Evolutionary conservation across 495 filamentous ascomycete genomes (phyloP), one percentile per base, ranked within the genome.

Genomic region (Talaromyces nanjingensis): DNA sequence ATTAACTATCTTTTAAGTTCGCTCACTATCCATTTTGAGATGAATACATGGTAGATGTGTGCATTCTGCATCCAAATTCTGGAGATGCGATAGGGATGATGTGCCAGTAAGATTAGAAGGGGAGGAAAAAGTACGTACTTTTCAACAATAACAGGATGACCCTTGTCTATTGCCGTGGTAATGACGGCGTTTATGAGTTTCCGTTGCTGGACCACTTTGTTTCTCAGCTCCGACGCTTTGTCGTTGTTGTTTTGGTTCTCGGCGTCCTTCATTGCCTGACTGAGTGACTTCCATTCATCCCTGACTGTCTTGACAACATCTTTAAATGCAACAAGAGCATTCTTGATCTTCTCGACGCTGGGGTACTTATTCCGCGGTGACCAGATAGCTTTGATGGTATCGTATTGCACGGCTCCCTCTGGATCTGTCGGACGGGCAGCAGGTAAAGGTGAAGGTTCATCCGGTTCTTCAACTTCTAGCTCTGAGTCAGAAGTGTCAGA

Each of bases 371-470:
- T 84, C 34, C 80, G 78, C n/a, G 84, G 81, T 12, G 74, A 81
- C 87, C 88, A 90, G 18, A 90, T 79, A 22, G 86, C 85, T 69
- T 84, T 82, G 27, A 89, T 77, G 1, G 83, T 75, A 65, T 91
- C 87, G 67, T 88, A 90, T 49, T 82, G 73, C 0, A 83, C 77
- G 27, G 81, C 87, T 63, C 80, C 81, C 37, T 78, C 68, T 2
- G 83, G 78, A 58, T 84, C 82, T 24, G 59, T 78, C 29, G 84
- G 83, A 11, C 82, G 79, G 66, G 49, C 66, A 45, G 73, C 29
- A 5, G 87, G 84, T n/a, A 86, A 65, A 16, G 84, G 83, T 18
- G 81, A 84, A 5, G 72, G 72, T 60, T 88, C 83, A 33, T 76
- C 74, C 49, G 68, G 66, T 47, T 68, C 69, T 33, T 57, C 69